phyloP scores from a whole-genome alignment of 1,284 basidiomycete genomes.

The Rhodotorula mucilaginosa region DNA sequence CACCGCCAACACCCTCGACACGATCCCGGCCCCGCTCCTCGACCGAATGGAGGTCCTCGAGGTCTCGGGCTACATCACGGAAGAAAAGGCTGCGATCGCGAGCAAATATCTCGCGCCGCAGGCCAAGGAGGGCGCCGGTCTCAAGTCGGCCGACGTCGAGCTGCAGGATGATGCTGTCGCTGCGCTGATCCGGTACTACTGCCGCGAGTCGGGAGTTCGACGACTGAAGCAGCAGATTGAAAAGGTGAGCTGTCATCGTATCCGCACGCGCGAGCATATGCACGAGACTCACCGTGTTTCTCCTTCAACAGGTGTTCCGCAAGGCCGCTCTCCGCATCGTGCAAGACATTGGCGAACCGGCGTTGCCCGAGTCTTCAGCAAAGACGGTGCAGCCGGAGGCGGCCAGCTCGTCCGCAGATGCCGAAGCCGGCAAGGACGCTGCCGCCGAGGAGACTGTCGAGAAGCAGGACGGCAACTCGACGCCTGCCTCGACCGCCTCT shows the following conservation, averaged over 20 bases:
- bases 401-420: too few relatives aligned
- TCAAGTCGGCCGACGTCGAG: constrained; percentile 76
- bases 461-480: constrained; percentile 37
- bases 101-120: constrained; percentile 88
- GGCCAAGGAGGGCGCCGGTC: constrained; percentile 84
- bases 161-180: constrained; percentile 79
- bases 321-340: constrained; percentile 95
- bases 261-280: neutral
- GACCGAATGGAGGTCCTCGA: constrained; percentile 86
- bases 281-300: neutral
- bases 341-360: constrained; percentile 82
- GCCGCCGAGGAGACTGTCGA: constrained; percentile 20
- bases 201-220: constrained; percentile 91
- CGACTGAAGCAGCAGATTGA: constrained; percentile 92
- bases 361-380: constrained; percentile 66
- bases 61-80: constrained; percentile 92
- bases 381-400: constrained; percentile 47
- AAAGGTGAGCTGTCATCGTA: constrained; percentile 60
- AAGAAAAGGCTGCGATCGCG: constrained; percentile 93
- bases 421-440: neutral
- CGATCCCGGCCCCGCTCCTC: constrained; percentile 91
- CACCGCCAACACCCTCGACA: constrained; percentile 88
- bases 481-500: constrained; percentile 16
- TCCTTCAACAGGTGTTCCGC: constrained; percentile 78
- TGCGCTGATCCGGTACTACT: constrained; percentile 91